Evolutionary conservation across 2,329 filamentous ascomycete genomes (phyloP), one percentile per base, ranked within the genome.

Genomic region (Phialophora expanda): DNA sequence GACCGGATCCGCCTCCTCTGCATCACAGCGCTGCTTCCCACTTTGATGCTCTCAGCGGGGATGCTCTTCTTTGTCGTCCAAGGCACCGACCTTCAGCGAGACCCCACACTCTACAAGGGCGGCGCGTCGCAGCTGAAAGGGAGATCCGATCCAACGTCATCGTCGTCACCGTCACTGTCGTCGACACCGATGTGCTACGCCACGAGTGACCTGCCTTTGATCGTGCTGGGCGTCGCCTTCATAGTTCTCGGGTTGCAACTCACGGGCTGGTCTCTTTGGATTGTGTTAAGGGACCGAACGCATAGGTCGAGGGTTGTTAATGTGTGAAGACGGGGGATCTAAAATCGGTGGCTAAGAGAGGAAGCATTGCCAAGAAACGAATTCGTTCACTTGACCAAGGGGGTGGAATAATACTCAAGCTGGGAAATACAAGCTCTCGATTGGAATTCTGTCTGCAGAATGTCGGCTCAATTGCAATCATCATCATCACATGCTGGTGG

Each of bases 231-330:
- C 9, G 41, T 59, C 38, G 6, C 50, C 9, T 32, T 50, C 20
- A 50, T 30, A 5, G 41, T 59, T 14, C 26, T 59, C 14, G 56
- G 22, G 2, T 17, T 50, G 22, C 24, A 59, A 20, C 44, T 59
- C 28, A 34, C 38, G 1, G 7, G 44, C 2, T 66, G 64, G 64
- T 57, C 64, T 12, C 11, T 32, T 26, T 57, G 58, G 54, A 62
- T 46, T 11, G 24, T 66, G 22, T 32, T 26, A 12, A 30, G n/a
- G 32, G 53, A 28, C 17, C 46, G 55, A 48, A 24, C 26, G 44
- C 53, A 9, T 9, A 12, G 4, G 41, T 41, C 20, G 17, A 50
- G 20, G 26, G 46, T 2, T 20, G 22, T 46, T 50, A 28, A 38
- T 24, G 9, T 2, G 5, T 28, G 34, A 41, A n/a, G 38, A 41